Evolutionary conservation across 2,329 filamentous ascomycete species (phyloP).

Genomic region (Aspergillus quadricinctus): DNA sequence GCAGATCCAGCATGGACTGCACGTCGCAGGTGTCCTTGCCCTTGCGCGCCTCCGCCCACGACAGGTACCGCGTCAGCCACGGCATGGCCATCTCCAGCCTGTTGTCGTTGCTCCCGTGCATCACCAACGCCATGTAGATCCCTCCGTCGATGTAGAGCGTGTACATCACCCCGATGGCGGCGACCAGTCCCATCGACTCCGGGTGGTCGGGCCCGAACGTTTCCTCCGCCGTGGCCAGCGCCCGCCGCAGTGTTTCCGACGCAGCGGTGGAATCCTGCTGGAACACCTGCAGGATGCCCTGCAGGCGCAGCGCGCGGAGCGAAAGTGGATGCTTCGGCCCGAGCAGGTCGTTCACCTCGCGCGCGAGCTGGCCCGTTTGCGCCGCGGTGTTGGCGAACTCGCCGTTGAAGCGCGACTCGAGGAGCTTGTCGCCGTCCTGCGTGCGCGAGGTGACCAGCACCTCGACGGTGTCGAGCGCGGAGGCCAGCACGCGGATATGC

Average conservation of each 20-base stretch:
- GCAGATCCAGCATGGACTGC: constrained; percentile 16
- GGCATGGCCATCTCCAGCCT: constrained; percentile 19
- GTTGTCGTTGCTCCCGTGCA: background rate
- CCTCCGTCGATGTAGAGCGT: constrained; percentile 11
- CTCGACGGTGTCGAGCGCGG: constrained; percentile 20
- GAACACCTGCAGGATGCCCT: constrained; percentile 18
- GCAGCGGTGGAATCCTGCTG: constrained; percentile 16
- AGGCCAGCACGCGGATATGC: constrained; percentile 22
- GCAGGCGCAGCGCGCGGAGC: constrained; percentile 21
- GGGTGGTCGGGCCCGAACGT: constrained; percentile 21
- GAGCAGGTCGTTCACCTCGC: constrained; percentile 18
- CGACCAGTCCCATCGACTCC: constrained; percentile 24
- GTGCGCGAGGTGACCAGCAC: constrained; percentile 20
- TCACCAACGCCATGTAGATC: background rate
- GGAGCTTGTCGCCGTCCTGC: constrained; percentile 1
- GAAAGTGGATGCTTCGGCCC: constrained; percentile 20
- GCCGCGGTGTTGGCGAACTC: constrained; percentile 16
- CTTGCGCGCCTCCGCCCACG: constrained; percentile 22
- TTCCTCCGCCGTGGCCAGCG: constrained; percentile 25
- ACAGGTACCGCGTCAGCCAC: constrained; percentile 26
- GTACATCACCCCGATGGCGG: constrained; percentile 27
- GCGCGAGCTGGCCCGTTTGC: constrained; percentile 11
- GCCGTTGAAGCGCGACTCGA: constrained; percentile 8
- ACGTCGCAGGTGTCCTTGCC: constrained; percentile 21
- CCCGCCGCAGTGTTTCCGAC: constrained; percentile 28